A percentile compares a stretch with the other conserved stretches of the same genome.
Conservation (phyloP, 495 filamentous ascomycete genomes). For the Opeltia flavorubescens region DNA sequence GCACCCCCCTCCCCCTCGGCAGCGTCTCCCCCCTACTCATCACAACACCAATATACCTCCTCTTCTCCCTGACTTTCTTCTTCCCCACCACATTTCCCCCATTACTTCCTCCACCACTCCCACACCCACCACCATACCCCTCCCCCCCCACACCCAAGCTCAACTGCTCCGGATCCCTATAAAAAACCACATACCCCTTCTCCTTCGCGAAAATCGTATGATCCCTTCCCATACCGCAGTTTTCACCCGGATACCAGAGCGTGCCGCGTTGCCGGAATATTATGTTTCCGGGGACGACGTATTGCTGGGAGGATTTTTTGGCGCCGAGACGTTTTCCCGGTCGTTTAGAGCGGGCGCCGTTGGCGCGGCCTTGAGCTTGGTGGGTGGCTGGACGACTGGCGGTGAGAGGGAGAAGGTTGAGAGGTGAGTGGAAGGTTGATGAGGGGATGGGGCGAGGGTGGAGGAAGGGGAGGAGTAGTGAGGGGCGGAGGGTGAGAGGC, state of each 20-base stretch:
- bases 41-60: constrained; percentile 84
- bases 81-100: neutral
- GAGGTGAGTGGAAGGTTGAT: constrained; percentile 19
- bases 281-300: constrained; percentile 88
- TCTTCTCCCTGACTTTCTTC: constrained; percentile 35
- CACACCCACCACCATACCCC: neutral
- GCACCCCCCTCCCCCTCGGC: constrained; percentile 56
- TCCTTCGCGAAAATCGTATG: constrained; percentile 86
- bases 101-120: neutral
- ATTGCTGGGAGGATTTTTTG: constrained; percentile 83
- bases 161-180: constrained; percentile 66
- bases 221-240: constrained; percentile 86
- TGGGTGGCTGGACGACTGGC: constrained; percentile 67
- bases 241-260: constrained; percentile 87
- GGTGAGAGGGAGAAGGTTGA: constrained; percentile 17
- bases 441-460: constrained; percentile 18
- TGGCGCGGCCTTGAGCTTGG: constrained; percentile 77
- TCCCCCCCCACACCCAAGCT: neutral
- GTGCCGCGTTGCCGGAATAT: constrained; percentile 95
- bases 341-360: constrained; percentile 54
- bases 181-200: constrained; percentile 88
- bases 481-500: constrained; percentile 15
- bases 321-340: constrained; percentile 89
- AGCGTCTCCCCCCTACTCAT: constrained; percentile 58
- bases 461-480: constrained; percentile 15